Base-by-base conservation (phyloP, 306 rosid species). In the Glycine latifolia region DNA sequence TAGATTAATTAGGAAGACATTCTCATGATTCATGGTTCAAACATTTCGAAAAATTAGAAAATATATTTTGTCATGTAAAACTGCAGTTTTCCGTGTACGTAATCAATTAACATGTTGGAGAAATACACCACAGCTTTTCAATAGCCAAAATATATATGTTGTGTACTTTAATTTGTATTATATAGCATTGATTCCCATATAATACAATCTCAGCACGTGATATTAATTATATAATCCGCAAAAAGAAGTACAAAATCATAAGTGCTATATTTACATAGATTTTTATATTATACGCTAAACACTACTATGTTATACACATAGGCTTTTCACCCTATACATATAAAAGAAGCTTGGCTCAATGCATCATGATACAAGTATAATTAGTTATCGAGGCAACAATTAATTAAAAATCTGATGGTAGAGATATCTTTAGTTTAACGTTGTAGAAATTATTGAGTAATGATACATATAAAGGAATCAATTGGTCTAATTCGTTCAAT, bases 381-480 rank as follows among this genome's bases (percentile, higher is more conserved):
- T 37, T 35, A 66, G 49, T 62, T 77, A 65, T 48, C 61, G 10
- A 61, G 26, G 9, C 26, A 8, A 75, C n/a, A 60, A 14, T 13
- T 75, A 44, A 26, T 26, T 26, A 3, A 37, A 37, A 47, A 63
- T 17, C 3, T 62, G 12, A 53, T 78, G 33, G 10, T 10, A 62
- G 63, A 63, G 62, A 48, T 26, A 26, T 10, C 76, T 79, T 55
- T 79, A 59, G 46, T 44, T 15, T 37, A 77, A 54, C 54, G 52
- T 26, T 49, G 52, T 39, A 41, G 43, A 53, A 83, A 84, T 88
- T 81, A 86, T 86, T 88, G 71, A 52, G 85, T 80, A 74, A 78
- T 88, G 70, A 71, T 46, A 26, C 31, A 26, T 26, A 26, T 26
- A 46, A 76, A 8, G 7, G 48, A 53, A 73, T 8, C 39, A 13